phyloP scores from a whole-genome alignment of 106 monocot species.

The Acanthochlamys bracteata region DNA sequence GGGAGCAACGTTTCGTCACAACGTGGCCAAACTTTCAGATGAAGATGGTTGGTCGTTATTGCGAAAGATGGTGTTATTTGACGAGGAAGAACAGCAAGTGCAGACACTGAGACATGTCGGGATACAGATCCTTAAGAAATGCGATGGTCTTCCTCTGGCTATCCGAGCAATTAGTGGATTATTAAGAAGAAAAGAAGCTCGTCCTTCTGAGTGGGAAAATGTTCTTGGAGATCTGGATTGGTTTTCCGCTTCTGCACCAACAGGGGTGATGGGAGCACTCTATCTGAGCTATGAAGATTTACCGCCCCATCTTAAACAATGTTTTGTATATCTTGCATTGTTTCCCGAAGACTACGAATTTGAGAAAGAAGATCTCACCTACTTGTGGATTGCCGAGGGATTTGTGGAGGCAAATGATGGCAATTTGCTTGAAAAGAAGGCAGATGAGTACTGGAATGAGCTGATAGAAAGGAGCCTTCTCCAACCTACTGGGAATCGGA shows the following conservation, averaged over 20 bases:
- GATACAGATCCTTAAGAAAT: neutral
- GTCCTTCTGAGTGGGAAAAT: neutral
- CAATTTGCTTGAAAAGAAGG: conserved; percentile 12
- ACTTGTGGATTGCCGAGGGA: conserved; percentile 33
- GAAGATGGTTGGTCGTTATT: conserved; percentile 11
- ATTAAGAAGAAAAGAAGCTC: neutral
- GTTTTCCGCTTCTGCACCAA: conserved; percentile 4
- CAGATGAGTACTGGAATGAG: conserved; percentile 19
- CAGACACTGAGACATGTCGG: neutral
- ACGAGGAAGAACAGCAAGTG: neutral
- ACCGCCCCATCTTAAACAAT: conserved; percentile 23
- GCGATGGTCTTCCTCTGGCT: neutral
- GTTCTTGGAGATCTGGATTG: conserved; percentile 11
- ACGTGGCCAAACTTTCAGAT: conserved; percentile 9
- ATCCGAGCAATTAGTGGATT: neutral
- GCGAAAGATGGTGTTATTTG: neutral
- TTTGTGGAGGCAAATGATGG: conserved; percentile 14
- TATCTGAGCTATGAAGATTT: conserved; percentile 33
- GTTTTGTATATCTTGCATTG: conserved; percentile 35
- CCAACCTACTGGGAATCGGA: neutral
- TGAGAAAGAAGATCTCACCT: neutral
- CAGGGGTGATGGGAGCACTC: conserved; percentile 6
- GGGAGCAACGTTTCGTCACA: conserved; percentile 19
- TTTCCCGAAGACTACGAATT: conserved; percentile 8
- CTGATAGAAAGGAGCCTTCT: conserved; percentile 23